Evolutionary conservation across 208 protist genomes (phyloP).

Genomic region (Wallacemonas sp.): DNA sequence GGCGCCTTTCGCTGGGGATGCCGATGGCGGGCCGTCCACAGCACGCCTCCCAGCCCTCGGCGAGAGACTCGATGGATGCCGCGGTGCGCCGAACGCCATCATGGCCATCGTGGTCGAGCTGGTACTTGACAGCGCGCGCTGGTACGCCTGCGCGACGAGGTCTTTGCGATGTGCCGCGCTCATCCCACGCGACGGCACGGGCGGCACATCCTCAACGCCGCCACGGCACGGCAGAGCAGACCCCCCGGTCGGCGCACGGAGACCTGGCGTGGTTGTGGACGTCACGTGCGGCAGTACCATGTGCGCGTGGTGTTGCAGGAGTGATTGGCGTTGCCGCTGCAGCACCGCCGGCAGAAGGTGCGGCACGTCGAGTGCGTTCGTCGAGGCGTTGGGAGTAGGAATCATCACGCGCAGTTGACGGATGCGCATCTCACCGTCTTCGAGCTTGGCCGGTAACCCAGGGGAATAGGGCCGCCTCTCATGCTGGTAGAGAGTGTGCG

Average conservation of each 20-base stretch:
- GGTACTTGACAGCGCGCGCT: neutral
- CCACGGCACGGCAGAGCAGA: too few relatives aligned
- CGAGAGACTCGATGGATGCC: neutral
- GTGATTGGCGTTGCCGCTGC: slow-evolving; percentile 14
- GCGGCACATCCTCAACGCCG: too few relatives aligned
- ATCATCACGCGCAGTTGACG: neutral
- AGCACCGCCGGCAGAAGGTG: slow-evolving; percentile 23
- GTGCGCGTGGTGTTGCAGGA: slow-evolving; percentile 21
- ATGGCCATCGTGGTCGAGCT: neutral
- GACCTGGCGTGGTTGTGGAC: too few relatives aligned
- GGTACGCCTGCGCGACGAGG: neutral
- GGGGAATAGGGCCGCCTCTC: too few relatives aligned
- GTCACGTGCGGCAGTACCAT: neutral
- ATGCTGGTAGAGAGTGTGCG: neutral
- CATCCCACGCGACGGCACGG: too few relatives aligned
- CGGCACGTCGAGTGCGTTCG: slow-evolving; percentile 16
- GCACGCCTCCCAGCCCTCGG: neutral
- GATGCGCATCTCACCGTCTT: too few relatives aligned
- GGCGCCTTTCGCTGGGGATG: too few relatives aligned
- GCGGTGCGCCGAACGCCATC: neutral
- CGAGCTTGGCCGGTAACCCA: too few relatives aligned
- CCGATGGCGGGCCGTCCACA: neutral
- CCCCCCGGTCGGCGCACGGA: too few relatives aligned
- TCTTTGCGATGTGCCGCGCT: neutral
- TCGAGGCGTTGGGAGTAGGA: neutral